Evolutionary conservation across 2,329 filamentous ascomycete species (phyloP).

Genomic region (Colletotrichum sp.): DNA sequence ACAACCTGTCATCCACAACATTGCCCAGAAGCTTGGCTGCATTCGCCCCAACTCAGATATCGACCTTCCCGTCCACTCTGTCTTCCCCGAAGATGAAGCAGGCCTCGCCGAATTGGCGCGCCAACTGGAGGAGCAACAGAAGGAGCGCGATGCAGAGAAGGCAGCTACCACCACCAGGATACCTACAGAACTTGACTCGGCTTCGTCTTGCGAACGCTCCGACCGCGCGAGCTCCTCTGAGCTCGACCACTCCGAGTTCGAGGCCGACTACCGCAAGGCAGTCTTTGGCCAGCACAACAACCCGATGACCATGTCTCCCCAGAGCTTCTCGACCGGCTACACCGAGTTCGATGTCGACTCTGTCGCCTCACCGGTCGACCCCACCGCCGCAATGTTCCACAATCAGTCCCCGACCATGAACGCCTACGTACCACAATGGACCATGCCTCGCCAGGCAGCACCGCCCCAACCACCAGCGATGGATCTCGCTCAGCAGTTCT

Average conservation of each 20-base stretch:
- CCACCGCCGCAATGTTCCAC: slow-evolving; percentile 36
- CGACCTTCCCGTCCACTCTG: slow-evolving; percentile 60
- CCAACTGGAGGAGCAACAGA: slow-evolving; percentile 55
- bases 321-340: slow-evolving; percentile 51
- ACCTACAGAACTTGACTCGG: slow-evolving; percentile 39
- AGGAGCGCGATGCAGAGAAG: slow-evolving; percentile 39
- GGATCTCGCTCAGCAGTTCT: slow-evolving; percentile 44
- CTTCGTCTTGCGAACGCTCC: slow-evolving; percentile 34
- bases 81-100: slow-evolving; percentile 67
- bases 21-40: slow-evolving; percentile 67
- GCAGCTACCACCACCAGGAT: slow-evolving; percentile 9
- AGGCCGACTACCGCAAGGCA: slow-evolving; percentile 57
- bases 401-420: slow-evolving; percentile 36
- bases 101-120: slow-evolving; percentile 61
- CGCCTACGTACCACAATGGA: slow-evolving; percentile 28
- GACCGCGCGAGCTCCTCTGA: slow-evolving; percentile 61
- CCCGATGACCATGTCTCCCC: slow-evolving; percentile 56
- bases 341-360: slow-evolving; percentile 48
- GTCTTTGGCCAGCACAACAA: slow-evolving; percentile 42
- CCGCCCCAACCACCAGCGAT: slow-evolving; percentile 33
- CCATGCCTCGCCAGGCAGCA: slow-evolving; percentile 4
- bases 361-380: slow-evolving; percentile 37
- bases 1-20: slow-evolving; percentile 69
- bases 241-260: slow-evolving; percentile 59
- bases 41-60: slow-evolving; percentile 67